Evolutionary conservation across 768 basidiomycete genomes (phyloP), one percentile per base, ranked within the genome.

Genomic region (Agrocybe pediades): DNA sequence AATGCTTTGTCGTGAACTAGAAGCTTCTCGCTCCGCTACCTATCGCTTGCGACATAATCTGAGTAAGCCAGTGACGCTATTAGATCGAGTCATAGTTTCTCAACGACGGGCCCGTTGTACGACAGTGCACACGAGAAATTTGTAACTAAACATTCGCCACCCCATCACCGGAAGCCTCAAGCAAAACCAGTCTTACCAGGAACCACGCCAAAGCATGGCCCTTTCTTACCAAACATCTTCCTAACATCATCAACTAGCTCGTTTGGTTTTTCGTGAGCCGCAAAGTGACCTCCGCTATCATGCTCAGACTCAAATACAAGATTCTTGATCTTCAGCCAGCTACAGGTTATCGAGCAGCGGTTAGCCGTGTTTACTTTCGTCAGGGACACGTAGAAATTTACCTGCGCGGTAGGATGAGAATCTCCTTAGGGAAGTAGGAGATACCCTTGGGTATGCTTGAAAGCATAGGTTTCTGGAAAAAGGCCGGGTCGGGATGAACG

Each of bases 401-500:
- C 67, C 39, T 51, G 51, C 57, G 62, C 21, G 65, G 71, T 16
- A 60, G 43, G 11, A 36, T 27, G 20, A 63, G 23, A 0, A 77
- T 0, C 29, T 83, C 81, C 23, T 72, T 70, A 15, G 81, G 81
- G 55, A 84, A 84, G 41, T 65, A 66, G 0, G 76, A 81, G n/a
- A 71, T 54, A 1, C 83, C 83, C 53, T 75, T 59, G 2, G 82
- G 82, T n/a, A 80, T 74, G 1, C 52, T 55, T 24, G 50, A 36
- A 5, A 36, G 33, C 33, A 36, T 36, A 13, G 33, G 33, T 13
- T 36, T 36, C 9, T 58, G 25, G 16, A 55, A 36, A 1, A 47
- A 57, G 9, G 50, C 50, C 24, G 57, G 54, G 11, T 51, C 58
- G 15, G 21, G 23, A 40, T 56, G 58, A 41, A 30, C 47, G 30